phyloP scores from a whole-genome alignment of 257 asterid species.

The Capsicum chinense region DNA sequence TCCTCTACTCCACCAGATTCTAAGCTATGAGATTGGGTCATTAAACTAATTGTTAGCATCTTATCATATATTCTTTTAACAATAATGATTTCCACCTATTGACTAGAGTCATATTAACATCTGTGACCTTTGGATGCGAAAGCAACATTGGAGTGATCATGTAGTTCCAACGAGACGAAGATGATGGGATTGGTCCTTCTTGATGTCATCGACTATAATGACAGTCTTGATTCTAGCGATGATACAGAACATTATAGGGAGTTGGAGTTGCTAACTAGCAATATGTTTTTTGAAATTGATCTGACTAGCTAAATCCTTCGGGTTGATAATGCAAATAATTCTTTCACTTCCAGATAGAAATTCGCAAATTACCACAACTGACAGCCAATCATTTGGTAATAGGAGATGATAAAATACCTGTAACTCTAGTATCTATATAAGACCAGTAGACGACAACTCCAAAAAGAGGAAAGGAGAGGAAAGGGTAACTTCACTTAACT shows the following conservation, averaged over 20 bases:
- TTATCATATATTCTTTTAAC: background rate
- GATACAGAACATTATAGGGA: background rate
- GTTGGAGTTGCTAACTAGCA: background rate
- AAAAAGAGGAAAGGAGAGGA: background rate
- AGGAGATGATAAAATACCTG: background rate
- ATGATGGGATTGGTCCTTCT: background rate
- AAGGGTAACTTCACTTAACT: background rate
- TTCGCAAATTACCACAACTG: background rate
- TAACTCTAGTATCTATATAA: background rate
- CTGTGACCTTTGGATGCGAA: background rate
- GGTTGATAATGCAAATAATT: background rate
- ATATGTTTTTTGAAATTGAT: background rate
- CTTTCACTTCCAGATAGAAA: slow-evolving; percentile 12
- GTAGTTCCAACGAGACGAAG: background rate
- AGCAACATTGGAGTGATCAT: background rate
- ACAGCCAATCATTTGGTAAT: background rate
- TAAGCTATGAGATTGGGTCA: background rate
- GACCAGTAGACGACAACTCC: background rate
- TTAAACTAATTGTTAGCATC: background rate
- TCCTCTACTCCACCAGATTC: slow-evolving; percentile 3
- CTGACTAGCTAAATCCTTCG: background rate
- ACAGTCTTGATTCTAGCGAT: background rate
- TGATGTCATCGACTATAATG: background rate
- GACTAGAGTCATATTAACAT: background rate
- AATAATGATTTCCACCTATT: background rate